These are phyloP conservation scores for Eragrostis nindensis DNA, from an alignment of 176 grass and related monocot species.

Conservation along the genomic window DNA sequence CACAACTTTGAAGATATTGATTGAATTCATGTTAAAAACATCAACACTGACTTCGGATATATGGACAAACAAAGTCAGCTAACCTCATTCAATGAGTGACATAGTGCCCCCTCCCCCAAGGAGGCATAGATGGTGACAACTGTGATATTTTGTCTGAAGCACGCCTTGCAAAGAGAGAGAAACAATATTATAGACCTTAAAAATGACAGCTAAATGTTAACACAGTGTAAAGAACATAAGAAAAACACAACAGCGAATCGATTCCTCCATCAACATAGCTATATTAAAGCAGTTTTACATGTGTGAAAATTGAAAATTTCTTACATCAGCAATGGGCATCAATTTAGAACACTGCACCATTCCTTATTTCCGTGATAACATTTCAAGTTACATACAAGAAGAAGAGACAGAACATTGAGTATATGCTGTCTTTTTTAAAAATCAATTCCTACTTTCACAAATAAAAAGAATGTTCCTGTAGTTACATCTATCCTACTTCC, in stretches of 20 bases:
- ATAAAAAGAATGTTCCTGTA: neutral
- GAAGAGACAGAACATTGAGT: neutral
- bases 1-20: neutral
- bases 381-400: neutral
- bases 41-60: neutral
- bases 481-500: neutral
- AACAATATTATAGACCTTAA: slow-evolving; percentile 24
- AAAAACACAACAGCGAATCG: neutral
- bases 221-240: slow-evolving; percentile 14
- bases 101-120: slow-evolving; percentile 83
- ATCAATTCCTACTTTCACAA: neutral
- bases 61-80: slow-evolving; percentile 34
- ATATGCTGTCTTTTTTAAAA: neutral
- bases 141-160: slow-evolving; percentile 85
- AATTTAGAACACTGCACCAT: neutral
- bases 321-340: neutral
- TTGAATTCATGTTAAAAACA: neutral
- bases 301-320: neutral
- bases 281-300: neutral
- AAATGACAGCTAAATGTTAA: slow-evolving; percentile 27
- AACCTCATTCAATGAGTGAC: slow-evolving; percentile 97
- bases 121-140: slow-evolving; percentile 98
- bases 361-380: neutral
- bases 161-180: slow-evolving; percentile 63
- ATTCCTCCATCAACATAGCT: slow-evolving; percentile 1